These are phyloP conservation scores for Anisodus acutangulus DNA, from an alignment of 257 asterid genomes.

Conservation along the genomic window DNA sequence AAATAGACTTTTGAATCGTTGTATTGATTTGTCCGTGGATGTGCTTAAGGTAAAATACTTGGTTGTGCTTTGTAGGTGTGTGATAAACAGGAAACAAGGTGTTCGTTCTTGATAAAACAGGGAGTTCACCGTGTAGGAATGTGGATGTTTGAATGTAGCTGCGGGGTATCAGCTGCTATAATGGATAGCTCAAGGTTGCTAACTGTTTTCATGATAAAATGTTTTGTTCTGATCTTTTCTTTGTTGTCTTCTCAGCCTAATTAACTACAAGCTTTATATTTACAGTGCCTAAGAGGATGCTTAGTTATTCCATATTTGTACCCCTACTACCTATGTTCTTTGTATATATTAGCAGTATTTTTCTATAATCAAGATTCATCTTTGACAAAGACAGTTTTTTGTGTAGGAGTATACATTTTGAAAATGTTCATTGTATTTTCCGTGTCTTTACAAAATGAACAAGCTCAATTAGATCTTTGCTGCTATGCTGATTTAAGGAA, in stretches of 20 bases:
- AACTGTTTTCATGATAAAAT: neutral
- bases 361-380: neutral
- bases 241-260: neutral
- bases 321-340: neutral
- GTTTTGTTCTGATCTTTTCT: neutral
- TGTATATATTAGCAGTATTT: neutral
- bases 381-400: neutral
- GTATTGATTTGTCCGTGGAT: neutral
- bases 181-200: conserved; percentile 46
- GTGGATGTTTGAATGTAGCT: conserved; percentile 84
- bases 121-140: conserved; percentile 73
- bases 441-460: neutral
- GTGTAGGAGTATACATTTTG: neutral
- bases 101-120: conserved; percentile 58
- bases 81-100: conserved; percentile 51
- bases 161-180: conserved; percentile 48
- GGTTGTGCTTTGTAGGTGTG: conserved; percentile 37
- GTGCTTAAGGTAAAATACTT: conserved; percentile 19
- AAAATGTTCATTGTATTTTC: neutral
- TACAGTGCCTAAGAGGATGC: neutral
- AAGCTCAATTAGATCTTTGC: neutral
- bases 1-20: neutral
- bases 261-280: neutral
- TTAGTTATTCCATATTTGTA: neutral
- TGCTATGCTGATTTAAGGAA: neutral